Evolutionary conservation across 768 basidiomycete genomes (phyloP).

Genomic region (Kwoniella sp.): DNA sequence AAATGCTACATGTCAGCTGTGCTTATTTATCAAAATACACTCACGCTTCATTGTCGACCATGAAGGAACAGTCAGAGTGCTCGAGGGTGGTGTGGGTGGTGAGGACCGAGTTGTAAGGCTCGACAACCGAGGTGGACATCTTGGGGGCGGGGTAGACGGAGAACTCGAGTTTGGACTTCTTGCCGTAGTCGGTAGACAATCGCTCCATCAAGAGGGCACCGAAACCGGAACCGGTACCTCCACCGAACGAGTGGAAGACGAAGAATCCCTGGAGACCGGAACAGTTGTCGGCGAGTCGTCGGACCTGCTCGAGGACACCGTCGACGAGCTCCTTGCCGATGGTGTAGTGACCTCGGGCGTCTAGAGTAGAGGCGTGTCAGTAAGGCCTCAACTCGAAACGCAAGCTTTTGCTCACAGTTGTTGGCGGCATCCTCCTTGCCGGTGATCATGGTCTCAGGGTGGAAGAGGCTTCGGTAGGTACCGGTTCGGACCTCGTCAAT

Average conservation of each 20-base stretch:
- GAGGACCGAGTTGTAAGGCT: constrained; percentile 93
- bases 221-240: constrained; percentile 98
- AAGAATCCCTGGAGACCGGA: constrained; percentile 99
- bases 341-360: constrained; percentile 98
- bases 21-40: constrained; percentile 13
- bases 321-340: constrained; percentile 98
- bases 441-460: constrained; percentile 93
- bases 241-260: constrained; percentile 99
- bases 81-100: constrained; percentile 99
- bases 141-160: constrained; percentile 95
- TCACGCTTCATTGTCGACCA: constrained; percentile 95
- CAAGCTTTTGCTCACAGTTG: constrained; percentile 69
- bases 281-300: constrained; percentile 96
- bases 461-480: constrained; percentile 94
- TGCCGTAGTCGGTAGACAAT: constrained; percentile 97
- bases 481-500: constrained; percentile 97
- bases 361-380: constrained; percentile 57
- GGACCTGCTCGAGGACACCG: constrained; percentile 92
- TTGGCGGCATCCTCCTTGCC: constrained; percentile 99
- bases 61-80: constrained; percentile 99
- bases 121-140: constrained; percentile 92
- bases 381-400: too few species aligned
- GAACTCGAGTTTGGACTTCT: constrained; percentile 99
- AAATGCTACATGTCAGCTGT: constrained; percentile 64
- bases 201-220: constrained; percentile 96